Percentiles rank a stretch among this genome's conserved stretches.
phyloP scores from a whole-genome alignment of 78 protist species.

The Dictyostelium capitatum region DNA sequence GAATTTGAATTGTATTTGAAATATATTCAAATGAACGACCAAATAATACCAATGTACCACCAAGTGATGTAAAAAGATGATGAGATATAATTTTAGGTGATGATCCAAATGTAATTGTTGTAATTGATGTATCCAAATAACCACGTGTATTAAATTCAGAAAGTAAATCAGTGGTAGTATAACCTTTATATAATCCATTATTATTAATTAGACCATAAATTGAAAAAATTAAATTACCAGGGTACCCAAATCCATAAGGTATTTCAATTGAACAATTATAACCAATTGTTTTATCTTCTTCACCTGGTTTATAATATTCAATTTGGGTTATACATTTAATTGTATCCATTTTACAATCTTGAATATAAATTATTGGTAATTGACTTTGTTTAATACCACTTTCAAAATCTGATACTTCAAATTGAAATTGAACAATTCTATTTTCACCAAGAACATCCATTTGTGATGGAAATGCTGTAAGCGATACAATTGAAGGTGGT shows the following conservation, averaged over 20 bases:
- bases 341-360: not conserved
- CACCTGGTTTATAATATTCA: too few species aligned
- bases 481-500: too few species aligned
- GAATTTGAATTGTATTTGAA: not conserved
- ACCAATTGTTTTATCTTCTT: not conserved
- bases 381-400: not conserved
- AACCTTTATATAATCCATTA: not conserved
- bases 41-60: not conserved
- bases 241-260: slow-evolving; percentile 9
- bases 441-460: too few species aligned
- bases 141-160: not conserved
- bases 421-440: too few species aligned
- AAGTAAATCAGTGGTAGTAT: not conserved
- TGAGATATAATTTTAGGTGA: not conserved
- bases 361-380: not conserved
- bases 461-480: too few species aligned
- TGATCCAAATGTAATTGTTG: not conserved
- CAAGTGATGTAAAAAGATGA: too few species aligned
- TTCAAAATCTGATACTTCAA: too few species aligned
- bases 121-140: not conserved
- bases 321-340: not conserved
- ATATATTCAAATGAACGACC: not conserved
- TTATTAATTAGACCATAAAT: not conserved
- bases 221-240: not conserved
- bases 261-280: not conserved